Percentiles rank a stretch among this genome's conserved stretches.
phyloP scores from a whole-genome alignment of 192 early-diverging fungal species.

The Coemansia sp. region DNA sequence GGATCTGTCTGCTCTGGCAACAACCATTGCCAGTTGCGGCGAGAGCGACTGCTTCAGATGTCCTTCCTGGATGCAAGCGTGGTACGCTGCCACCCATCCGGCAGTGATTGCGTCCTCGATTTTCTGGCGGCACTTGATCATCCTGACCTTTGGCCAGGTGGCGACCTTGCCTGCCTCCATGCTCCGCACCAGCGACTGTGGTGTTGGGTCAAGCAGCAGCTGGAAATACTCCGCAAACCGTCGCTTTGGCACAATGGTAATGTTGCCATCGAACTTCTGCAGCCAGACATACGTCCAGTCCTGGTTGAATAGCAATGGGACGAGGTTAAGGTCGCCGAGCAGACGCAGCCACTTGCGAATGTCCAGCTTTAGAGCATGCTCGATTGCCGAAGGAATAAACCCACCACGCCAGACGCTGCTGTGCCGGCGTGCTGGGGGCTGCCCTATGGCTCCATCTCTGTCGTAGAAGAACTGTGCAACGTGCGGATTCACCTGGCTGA shows the following conservation, averaged over 20 bases:
- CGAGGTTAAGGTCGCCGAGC: constrained; percentile 73
- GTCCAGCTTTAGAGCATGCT: constrained; percentile 82
- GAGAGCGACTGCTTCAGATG: constrained; percentile 5
- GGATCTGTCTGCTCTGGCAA: constrained; percentile 3
- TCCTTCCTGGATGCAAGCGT: constrained; percentile 13
- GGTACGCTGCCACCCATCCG: constrained; percentile 21
- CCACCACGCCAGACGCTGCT: constrained; percentile 88
- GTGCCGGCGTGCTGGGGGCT: constrained; percentile 66
- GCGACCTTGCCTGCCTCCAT: constrained; percentile 62
- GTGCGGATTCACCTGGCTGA: constrained; percentile 89
- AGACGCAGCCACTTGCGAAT: constrained; percentile 84
- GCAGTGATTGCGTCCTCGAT: constrained; percentile 69
- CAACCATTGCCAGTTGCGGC: constrained; percentile 4
- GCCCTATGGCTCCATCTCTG: constrained; percentile 72
- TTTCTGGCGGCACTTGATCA: constrained; percentile 72
- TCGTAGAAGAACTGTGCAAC: constrained; percentile 85
- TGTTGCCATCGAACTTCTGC: constrained; percentile 88
- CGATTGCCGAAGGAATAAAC: constrained; percentile 75
- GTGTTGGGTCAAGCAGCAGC: constrained; percentile 66
- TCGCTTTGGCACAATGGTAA: constrained; percentile 76
- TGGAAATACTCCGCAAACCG: constrained; percentile 63
- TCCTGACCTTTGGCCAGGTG: constrained; percentile 76
- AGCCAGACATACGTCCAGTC: constrained; percentile 84
- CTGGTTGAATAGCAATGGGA: constrained; percentile 73
- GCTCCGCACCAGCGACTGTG: constrained; percentile 56